A percentile compares a stretch with the other conserved stretches of the same genome.
Evolutionary conservation across 306 rosid species (phyloP).

Genomic region (Acacia melanoxylon): DNA sequence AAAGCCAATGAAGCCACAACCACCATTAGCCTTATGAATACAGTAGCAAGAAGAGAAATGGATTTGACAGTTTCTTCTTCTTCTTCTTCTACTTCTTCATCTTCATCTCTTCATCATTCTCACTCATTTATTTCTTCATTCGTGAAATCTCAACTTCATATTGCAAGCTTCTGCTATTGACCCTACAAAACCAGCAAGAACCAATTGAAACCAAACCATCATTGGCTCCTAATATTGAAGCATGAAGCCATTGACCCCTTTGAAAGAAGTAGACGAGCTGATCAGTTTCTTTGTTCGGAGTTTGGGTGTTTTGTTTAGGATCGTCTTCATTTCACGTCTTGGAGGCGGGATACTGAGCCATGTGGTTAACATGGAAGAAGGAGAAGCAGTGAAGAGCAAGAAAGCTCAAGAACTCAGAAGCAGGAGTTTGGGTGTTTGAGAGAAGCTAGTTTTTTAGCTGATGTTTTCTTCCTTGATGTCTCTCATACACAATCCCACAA

Average conservation of each 20-base stretch:
- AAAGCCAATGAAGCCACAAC: slow-evolving; percentile 31
- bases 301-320: neutral
- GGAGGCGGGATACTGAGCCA: neutral
- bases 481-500: neutral
- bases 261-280: slow-evolving; percentile 23
- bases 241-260: slow-evolving; percentile 44
- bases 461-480: neutral
- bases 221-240: slow-evolving; percentile 35
- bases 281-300: neutral
- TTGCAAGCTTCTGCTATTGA: slow-evolving; percentile 38
- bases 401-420: no score
- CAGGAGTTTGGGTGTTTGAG: no score
- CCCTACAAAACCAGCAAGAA: slow-evolving; percentile 40
- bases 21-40: slow-evolving; percentile 25
- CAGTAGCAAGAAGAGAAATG: slow-evolving; percentile 24
- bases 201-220: slow-evolving; percentile 37
- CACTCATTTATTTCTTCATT: slow-evolving; percentile 5
- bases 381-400: no score
- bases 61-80: slow-evolving; percentile 27
- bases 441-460: no score
- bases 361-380: neutral
- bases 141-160: slow-evolving; percentile 35
- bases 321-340: neutral
- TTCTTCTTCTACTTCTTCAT: neutral
- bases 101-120: neutral